Evolutionary conservation across 2,329 filamentous ascomycete genomes (phyloP).

Genomic region (Gnomoniopsis sp.): DNA sequence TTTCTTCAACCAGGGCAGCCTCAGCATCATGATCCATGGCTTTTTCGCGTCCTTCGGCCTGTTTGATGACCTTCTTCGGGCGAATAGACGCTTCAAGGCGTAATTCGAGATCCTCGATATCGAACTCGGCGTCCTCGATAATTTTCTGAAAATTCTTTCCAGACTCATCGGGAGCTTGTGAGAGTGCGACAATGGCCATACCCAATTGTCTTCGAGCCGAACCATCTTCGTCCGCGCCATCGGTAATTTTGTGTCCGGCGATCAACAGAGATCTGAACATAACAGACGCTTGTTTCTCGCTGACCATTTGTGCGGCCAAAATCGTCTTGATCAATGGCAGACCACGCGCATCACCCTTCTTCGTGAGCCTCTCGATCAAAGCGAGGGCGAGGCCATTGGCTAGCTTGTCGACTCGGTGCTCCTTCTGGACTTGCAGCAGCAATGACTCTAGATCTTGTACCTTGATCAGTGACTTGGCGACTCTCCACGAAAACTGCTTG

Average conservation of each 20-base stretch:
- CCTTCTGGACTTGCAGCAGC: slow-evolving; percentile 58
- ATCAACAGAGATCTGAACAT: slow-evolving; percentile 64
- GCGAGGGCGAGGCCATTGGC: slow-evolving; percentile 69
- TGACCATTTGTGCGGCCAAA: slow-evolving; percentile 57
- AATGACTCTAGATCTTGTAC: slow-evolving; percentile 57
- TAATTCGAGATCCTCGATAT: slow-evolving; percentile 72
- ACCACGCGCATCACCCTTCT: slow-evolving; percentile 54
- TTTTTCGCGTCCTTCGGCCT: slow-evolving; percentile 42
- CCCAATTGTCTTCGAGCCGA: slow-evolving; percentile 62
- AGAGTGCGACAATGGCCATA: slow-evolving; percentile 63
- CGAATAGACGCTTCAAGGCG: slow-evolving; percentile 69
- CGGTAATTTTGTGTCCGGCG: slow-evolving; percentile 55
- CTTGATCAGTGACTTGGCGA: slow-evolving; percentile 67
- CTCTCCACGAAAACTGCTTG: slow-evolving; percentile 64
- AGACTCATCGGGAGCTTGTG: slow-evolving; percentile 54
- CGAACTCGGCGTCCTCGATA: slow-evolving; percentile 64
- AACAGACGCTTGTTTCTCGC: slow-evolving; percentile 59
- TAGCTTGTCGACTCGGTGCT: slow-evolving; percentile 67
- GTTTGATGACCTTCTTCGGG: slow-evolving; percentile 38
- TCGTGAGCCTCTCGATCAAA: slow-evolving; percentile 58
- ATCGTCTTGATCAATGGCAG: slow-evolving; percentile 60
- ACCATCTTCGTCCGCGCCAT: slow-evolving; percentile 50
- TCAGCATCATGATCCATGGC: slow-evolving; percentile 39
- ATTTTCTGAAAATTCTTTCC: slow-evolving; percentile 65
- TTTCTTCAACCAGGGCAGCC: slow-evolving; percentile 27